phyloP scores from a whole-genome alignment of 1,284 basidiomycete species.

The Lentinus polychrous region DNA sequence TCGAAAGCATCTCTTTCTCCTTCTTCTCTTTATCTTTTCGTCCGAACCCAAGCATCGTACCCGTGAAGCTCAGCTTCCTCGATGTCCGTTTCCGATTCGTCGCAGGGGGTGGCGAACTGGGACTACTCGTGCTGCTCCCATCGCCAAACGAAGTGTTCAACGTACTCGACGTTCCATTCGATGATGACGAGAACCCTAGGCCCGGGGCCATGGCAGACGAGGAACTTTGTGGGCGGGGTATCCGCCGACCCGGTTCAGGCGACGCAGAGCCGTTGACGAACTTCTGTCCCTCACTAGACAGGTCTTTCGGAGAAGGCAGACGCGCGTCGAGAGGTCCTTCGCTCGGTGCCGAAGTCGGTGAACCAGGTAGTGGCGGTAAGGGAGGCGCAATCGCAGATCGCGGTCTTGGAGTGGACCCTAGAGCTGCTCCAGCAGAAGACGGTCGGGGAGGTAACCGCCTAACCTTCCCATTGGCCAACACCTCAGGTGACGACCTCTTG shows the following conservation, averaged over 20 bases:
- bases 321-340: no score
- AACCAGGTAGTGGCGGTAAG: slow-evolving; percentile 17
- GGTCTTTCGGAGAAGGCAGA: neutral
- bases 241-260: neutral
- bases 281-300: neutral
- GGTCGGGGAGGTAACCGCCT: slow-evolving; percentile 17
- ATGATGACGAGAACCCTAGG: slow-evolving; percentile 2
- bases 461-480: slow-evolving; percentile 7
- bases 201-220: slow-evolving; percentile 1
- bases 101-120: neutral
- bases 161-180: slow-evolving; percentile 11
- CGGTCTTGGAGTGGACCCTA: slow-evolving; percentile 12
- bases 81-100: slow-evolving; percentile 35
- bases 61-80: slow-evolving; percentile 64
- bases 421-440: slow-evolving; percentile 21
- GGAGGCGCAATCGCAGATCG: slow-evolving; percentile 13
- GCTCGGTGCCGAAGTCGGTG: neutral
- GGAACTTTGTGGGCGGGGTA: neutral
- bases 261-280: neutral
- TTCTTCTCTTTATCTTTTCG: slow-evolving; percentile 30
- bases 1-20: neutral
- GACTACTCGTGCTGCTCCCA: neutral
- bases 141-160: slow-evolving; percentile 5
- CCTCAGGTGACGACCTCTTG: slow-evolving; percentile 22
- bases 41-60: slow-evolving; percentile 55